These are phyloP conservation scores for Musa balbisiana DNA, from an alignment of 202 grass and related monocot genomes.

Conservation along the genomic window DNA sequence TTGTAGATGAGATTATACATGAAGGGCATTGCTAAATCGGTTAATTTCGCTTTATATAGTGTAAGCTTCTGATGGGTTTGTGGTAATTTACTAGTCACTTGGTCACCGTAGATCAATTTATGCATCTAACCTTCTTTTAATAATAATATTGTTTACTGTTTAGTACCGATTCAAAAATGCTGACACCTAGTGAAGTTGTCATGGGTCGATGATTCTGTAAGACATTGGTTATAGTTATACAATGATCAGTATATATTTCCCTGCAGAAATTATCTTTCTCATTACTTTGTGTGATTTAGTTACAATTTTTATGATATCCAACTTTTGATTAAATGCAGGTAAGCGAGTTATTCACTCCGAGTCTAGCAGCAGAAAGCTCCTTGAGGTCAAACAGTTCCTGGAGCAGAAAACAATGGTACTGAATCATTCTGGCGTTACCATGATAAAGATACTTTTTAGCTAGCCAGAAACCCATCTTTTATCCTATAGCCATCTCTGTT, in stretches of 20 bases:
- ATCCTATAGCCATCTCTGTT: not conserved
- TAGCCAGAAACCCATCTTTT: not conserved
- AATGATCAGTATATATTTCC: not conserved
- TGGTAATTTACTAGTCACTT: too few relatives aligned
- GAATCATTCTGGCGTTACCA: slow-evolving; percentile 10
- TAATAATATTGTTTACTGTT: too few relatives aligned
- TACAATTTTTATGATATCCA: not conserved
- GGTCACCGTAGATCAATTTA: not conserved
- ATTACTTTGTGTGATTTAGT: not conserved
- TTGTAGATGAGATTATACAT: not conserved
- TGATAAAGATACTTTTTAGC: not conserved
- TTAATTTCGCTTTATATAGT: too few relatives aligned
- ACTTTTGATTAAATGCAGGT: slow-evolving; percentile 32
- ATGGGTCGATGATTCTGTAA: too few relatives aligned
- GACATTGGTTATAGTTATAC: not conserved
- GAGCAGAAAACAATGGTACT: slow-evolving; percentile 43
- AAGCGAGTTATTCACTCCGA: slow-evolving; percentile 93
- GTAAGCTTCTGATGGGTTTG: too few relatives aligned
- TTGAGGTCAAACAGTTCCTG: slow-evolving; percentile 70
- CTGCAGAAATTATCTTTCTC: too few relatives aligned
- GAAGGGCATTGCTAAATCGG: not conserved
- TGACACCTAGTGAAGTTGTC: too few relatives aligned
- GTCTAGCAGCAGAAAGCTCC: slow-evolving; percentile 59
- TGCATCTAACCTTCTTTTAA: not conserved
- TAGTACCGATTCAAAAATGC: too few relatives aligned